A percentile compares a stretch with the other conserved stretches of the same genome.
phyloP scores from a whole-genome alignment of 495 filamentous ascomycete species.

The Terfezia boudieri region DNA sequence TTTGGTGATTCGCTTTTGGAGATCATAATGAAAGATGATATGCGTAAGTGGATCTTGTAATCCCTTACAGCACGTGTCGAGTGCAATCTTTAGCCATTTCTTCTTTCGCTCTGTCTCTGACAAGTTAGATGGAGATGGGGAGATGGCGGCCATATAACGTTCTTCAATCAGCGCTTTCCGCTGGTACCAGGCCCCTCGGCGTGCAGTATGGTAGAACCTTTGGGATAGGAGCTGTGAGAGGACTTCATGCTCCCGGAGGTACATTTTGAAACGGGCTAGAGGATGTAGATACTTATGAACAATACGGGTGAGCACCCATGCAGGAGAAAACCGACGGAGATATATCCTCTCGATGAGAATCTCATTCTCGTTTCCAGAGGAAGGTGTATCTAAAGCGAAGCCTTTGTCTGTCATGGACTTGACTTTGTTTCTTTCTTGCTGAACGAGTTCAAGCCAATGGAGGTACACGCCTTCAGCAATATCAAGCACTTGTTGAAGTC shows the following conservation, averaged over 20 bases:
- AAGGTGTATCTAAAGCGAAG: neutral
- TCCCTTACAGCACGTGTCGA: slow-evolving; percentile 66
- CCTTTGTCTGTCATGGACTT: neutral
- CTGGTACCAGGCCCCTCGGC: slow-evolving; percentile 87
- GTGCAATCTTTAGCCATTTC: slow-evolving; percentile 58
- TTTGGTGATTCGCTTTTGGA: slow-evolving; percentile 80
- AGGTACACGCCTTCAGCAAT: slow-evolving; percentile 56
- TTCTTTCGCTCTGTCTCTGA: slow-evolving; percentile 45
- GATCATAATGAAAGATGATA: slow-evolving; percentile 75
- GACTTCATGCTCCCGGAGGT: slow-evolving; percentile 54
- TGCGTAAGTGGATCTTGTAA: slow-evolving; percentile 76
- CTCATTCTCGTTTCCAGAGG: slow-evolving; percentile 47
- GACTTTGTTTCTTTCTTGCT: slow-evolving; percentile 48
- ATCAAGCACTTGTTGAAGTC: slow-evolving; percentile 43
- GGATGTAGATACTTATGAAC: slow-evolving; percentile 67
- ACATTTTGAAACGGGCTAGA: slow-evolving; percentile 62
- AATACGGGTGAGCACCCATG: slow-evolving; percentile 84
- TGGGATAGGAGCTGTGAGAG: slow-evolving; percentile 58
- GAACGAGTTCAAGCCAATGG: slow-evolving; percentile 52
- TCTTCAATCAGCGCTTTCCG: slow-evolving; percentile 87
- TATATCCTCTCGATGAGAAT: slow-evolving; percentile 75
- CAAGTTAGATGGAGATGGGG: slow-evolving; percentile 19
- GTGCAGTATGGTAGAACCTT: slow-evolving; percentile 58
- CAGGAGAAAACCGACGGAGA: slow-evolving; percentile 72
- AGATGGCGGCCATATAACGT: slow-evolving; percentile 61